These are phyloP conservation scores for Alternaria novae-zelandiae DNA, from an alignment of 2,329 filamentous ascomycete species.

Conservation along the genomic window DNA sequence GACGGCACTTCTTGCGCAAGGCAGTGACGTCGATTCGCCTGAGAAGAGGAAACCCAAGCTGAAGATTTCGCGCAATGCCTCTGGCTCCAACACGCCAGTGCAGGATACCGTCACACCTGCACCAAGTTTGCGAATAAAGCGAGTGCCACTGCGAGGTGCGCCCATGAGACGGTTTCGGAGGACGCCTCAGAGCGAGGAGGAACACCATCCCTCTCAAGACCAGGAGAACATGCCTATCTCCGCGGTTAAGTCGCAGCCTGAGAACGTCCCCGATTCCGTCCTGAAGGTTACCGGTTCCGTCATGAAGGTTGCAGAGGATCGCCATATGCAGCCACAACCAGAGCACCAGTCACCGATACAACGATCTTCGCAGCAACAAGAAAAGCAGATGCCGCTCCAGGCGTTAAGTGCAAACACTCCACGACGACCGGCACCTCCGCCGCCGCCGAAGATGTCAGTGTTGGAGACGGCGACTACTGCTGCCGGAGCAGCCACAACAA, in stretches of 20 bases:
- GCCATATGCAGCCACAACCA: conserved; percentile 27
- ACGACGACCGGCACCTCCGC: conserved; percentile 74
- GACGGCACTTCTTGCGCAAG: conserved; percentile 73
- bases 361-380: conserved; percentile 49
- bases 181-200: conserved; percentile 50
- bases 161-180: conserved; percentile 48
- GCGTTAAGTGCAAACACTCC: conserved; percentile 72
- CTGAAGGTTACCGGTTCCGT: conserved; percentile 44
- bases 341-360: conserved; percentile 39
- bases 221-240: conserved; percentile 78
- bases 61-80: conserved; percentile 43
- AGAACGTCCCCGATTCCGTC: conserved; percentile 37
- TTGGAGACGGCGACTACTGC: conserved; percentile 88
- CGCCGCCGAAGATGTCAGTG: conserved; percentile 95
- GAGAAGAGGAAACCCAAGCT: conserved; percentile 48
- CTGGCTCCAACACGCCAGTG: conserved; percentile 46
- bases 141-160: conserved; percentile 48
- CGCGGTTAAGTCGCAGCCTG: conserved; percentile 33
- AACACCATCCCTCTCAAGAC: conserved; percentile 62
- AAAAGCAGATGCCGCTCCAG: conserved; percentile 58
- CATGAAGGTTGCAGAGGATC: conserved; percentile 43
- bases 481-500: conserved; percentile 79
- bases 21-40: conserved; percentile 51
- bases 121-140: conserved; percentile 48
- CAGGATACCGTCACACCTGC: conserved; percentile 50